phyloP scores from a whole-genome alignment of 176 grass and related monocot genomes.

The Carex littledalei region DNA sequence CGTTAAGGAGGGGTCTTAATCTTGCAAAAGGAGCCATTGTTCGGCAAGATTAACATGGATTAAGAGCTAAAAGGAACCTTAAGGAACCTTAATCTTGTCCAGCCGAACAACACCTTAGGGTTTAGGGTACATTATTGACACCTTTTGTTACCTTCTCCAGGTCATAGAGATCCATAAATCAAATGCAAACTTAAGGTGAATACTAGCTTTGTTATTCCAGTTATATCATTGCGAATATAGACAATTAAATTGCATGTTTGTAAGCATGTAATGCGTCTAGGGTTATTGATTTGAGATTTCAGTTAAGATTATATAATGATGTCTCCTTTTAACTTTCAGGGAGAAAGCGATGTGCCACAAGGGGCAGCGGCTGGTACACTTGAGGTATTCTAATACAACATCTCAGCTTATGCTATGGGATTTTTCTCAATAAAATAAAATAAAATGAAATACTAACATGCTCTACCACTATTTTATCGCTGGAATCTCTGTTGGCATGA shows the following conservation, averaged over 20 bases:
- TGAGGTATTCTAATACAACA: conserved; percentile 48
- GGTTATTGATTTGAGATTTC: neutral
- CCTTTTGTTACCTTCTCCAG: neutral
- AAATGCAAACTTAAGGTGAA: neutral
- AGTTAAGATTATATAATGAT: neutral
- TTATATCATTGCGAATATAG: neutral
- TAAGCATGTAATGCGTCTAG: neutral
- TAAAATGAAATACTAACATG: neutral
- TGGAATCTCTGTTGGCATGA: neutral
- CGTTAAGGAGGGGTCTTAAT: no score
- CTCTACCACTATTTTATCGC: neutral
- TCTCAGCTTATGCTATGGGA: neutral
- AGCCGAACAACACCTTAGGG: no score
- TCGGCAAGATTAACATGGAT: no score
- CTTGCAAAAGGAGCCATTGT: no score
- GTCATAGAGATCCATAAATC: neutral
- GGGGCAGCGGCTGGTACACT: conserved; percentile 57
- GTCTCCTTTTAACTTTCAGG: conserved; percentile 28
- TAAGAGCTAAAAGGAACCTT: no score
- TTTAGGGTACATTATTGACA: no score
- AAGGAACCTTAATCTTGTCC: no score
- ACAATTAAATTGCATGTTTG: neutral
- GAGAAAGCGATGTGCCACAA: conserved; percentile 61
- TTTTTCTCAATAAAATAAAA: neutral
- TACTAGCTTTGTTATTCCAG: neutral